Evolutionary conservation across 2,329 filamentous ascomycete genomes (phyloP).

Genomic region (Cercospora citrullina): DNA sequence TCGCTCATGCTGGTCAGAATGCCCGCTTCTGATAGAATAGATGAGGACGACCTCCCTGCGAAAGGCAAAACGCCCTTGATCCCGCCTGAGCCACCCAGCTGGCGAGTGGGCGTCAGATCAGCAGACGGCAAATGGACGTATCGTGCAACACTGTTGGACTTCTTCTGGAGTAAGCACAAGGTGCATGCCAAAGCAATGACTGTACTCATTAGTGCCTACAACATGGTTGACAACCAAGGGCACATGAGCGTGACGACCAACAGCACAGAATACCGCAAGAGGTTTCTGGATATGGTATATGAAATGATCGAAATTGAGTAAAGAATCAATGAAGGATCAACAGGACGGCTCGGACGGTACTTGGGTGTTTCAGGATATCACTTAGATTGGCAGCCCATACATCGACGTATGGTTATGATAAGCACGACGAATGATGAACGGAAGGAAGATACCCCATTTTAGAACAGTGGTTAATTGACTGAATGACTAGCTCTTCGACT

Average conservation of each 20-base stretch:
- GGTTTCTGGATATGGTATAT: conserved; percentile 56
- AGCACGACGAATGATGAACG: neutral
- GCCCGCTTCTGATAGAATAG: conserved; percentile 37
- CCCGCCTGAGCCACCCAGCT: conserved; percentile 43
- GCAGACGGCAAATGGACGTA: conserved; percentile 67
- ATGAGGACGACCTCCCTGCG: conserved; percentile 11
- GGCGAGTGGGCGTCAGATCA: conserved; percentile 63
- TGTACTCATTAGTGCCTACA: conserved; percentile 56
- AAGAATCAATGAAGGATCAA: neutral
- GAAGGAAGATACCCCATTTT: neutral
- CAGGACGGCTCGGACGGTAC: neutral
- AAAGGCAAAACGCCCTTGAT: conserved; percentile 31
- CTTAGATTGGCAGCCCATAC: neutral
- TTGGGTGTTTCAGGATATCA: neutral
- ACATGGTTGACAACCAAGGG: conserved; percentile 62
- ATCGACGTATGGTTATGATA: neutral
- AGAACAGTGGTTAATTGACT: neutral
- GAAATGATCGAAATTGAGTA: conserved; percentile 43
- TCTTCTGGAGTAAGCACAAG: conserved; percentile 77
- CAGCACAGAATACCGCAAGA: conserved; percentile 64
- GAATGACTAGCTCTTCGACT: neutral
- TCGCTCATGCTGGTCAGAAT: conserved; percentile 69
- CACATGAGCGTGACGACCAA: conserved; percentile 75
- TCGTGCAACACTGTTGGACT: conserved; percentile 67
- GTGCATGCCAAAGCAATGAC: conserved; percentile 66